Base-by-base conservation (phyloP, 768 basidiomycete genomes). In the Lactifluus echinatus region DNA sequence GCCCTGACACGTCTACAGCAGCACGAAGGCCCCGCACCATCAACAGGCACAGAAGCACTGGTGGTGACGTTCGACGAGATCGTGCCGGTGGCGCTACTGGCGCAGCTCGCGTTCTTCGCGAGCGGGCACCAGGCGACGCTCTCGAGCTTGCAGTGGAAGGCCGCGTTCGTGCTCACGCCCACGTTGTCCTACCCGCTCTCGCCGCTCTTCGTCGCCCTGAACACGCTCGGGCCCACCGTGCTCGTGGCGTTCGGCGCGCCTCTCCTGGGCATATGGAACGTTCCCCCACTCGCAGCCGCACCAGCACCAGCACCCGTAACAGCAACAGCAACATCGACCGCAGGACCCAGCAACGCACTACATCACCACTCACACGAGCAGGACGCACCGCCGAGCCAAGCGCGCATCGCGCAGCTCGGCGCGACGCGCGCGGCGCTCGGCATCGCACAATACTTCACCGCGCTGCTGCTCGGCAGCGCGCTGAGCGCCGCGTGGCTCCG, bases 61-160 rank as follows among this genome's bases (percentile, higher is more conserved):
- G 10, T 31, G 1, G 52, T 62, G 29, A 17, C 52, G 26, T 89
- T 94, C 69, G 71, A 79, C 7, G 89, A 94, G 57, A 71, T 88
- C 23, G 76, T 81, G 0, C 85, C 86, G 0, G 68, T 97, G 14
- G 85, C 86, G 0, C 77, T 97, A 8, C 75, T 96, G 11, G 87
- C 84, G 0, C 70, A 88, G 37, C 79, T 90, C 48, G 70, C 79
- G 8, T 98, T 94, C 76, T 89, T 88, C 67, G 75, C 81, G 0
- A 97, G 94, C 0, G 95, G 96, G 2, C 96, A 99, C 66, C 93
- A 98, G 70, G 79, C 93, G 1, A 85, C 85, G 3, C 76, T 98
- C 37, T 79, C 91, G 1, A 87, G 90, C 2, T 80, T 99, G 42
- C 95, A 98, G 64, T 99, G 95, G 96, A 96, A 96, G 69, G 73